Evolutionary conservation across 2,329 filamentous ascomycete genomes (phyloP).

Genomic region (Didymella pomorum): DNA sequence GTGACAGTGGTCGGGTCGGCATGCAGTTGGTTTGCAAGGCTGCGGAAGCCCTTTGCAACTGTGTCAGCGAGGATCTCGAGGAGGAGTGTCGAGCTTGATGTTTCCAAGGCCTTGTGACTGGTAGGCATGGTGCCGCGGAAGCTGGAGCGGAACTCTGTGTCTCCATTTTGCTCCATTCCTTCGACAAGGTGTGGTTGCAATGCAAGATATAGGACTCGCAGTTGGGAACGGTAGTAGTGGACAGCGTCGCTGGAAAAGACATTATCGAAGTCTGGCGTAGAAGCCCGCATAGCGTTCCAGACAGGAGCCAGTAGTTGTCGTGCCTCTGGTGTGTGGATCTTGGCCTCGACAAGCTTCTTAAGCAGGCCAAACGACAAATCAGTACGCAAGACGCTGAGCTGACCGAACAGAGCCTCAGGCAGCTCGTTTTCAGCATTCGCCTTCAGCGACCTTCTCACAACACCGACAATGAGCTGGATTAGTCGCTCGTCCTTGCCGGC

Average conservation of each 20-base stretch:
- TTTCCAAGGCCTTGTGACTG: constrained; percentile 54
- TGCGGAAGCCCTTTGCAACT: constrained; percentile 82
- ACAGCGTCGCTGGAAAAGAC: constrained; percentile 65
- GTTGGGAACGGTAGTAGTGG: constrained; percentile 80
- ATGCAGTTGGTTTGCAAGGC: constrained; percentile 82
- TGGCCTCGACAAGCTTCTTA: constrained; percentile 74
- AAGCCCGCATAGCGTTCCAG: constrained; percentile 67
- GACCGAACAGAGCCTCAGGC: constrained; percentile 81
- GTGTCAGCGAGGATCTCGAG: constrained; percentile 82
- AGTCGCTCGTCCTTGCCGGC: constrained; percentile 63
- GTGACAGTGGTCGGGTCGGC: constrained; percentile 70
- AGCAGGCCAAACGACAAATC: constrained; percentile 84
- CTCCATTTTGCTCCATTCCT: constrained; percentile 44
- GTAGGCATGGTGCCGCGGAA: constrained; percentile 46
- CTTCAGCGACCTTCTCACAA: constrained; percentile 78
- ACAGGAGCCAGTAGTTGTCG: constrained; percentile 63
- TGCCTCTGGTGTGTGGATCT: constrained; percentile 60
- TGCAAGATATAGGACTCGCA: constrained; percentile 85
- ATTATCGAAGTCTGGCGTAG: constrained; percentile 66
- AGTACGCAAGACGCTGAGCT: constrained; percentile 76
- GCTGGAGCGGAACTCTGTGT: constrained; percentile 42
- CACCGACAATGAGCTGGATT: constrained; percentile 74
- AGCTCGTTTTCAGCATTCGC: constrained; percentile 77
- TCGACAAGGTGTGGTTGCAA: constrained; percentile 68
- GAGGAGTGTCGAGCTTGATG: constrained; percentile 55